Base-by-base conservation (phyloP, 257 asterid genomes). In the Nicotiana tomentosiformis region DNA sequence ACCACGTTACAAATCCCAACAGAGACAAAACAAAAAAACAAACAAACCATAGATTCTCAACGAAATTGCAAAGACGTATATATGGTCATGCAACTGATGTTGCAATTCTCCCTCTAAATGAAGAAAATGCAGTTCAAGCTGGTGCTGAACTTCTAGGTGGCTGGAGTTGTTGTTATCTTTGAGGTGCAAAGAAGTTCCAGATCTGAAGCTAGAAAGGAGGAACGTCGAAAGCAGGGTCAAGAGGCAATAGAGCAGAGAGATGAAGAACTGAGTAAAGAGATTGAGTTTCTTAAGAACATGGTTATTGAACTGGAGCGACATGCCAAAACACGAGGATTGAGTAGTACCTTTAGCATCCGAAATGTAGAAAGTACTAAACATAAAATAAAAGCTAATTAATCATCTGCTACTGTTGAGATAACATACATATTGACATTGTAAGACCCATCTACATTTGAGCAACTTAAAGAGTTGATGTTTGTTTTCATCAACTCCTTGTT, bases 171-270 rank as follows among this genome's bases (percentile, higher is more conserved):
- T 77, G 90, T 94, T 58, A 85, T 91, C 66, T 90, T 90, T 80
- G 98, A 94, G 90, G 95, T 92, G 87, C 97, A 94, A 92, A 90
- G 97, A 85, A 92, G 86, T 85, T 84, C 98, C 81, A 89, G 91
- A 87, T 86, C 98, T 80, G 98, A 94, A 91, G 97, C 98, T 86
- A 89, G 92, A 88, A 94, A 94, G 89, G 98, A 94, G 92, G 97
- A 85, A 80, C 65, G 78, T 30, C 95, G 94, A 29, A 89, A 72
- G 86, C 92, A 86, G 65, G 97, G 91, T 82, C 29, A 93, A 60
- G 91, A 93, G 98, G 88, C 60, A 51, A 30, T 93, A 90, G 90
- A 80, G 84, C 88, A 86, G 85, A 88, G 88, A 35, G 95, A 93
- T 82, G 94, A 93, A 39, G 92, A 93, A 70, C 78, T 93, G 80